phyloP scores from a whole-genome alignment of 768 basidiomycete genomes.

The Termitomyces sp. region DNA sequence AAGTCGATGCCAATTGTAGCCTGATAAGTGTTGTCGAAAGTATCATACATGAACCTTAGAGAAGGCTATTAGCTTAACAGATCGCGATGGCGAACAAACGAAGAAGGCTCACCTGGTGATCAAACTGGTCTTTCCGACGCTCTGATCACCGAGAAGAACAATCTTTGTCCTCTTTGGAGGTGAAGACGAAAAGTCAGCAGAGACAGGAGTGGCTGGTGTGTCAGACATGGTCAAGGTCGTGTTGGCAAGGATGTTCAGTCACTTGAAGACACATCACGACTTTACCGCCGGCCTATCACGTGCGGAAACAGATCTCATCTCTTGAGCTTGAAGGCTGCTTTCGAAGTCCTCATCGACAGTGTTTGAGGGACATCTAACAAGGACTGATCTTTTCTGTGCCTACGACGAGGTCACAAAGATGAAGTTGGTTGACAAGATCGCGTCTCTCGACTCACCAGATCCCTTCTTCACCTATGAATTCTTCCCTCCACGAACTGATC shows the following conservation, averaged over 20 bases:
- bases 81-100: constrained; percentile 3
- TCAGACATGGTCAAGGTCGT: constrained; percentile 34
- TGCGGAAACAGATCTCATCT: constrained; percentile 9
- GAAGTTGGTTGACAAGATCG: constrained; percentile 75
- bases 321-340: background rate
- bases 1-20: constrained; percentile 99
- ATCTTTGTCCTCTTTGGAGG: constrained; percentile 96
- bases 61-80: constrained; percentile 3
- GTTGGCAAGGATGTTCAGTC: background rate
- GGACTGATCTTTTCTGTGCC: background rate
- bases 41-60: constrained; percentile 95
- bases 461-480: constrained; percentile 96
- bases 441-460: constrained; percentile 30
- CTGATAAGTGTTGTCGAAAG: constrained; percentile 99
- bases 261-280: constrained; percentile 7
- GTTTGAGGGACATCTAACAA: background rate
- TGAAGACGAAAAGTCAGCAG: constrained; percentile 82
- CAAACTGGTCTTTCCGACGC: constrained; percentile 97
- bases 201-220: constrained; percentile 59
- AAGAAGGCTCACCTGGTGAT: constrained; percentile 76
- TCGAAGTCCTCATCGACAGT: background rate
- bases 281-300: constrained; percentile 12
- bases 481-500: constrained; percentile 93
- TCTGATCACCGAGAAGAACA: constrained; percentile 94
- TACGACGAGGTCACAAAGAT: constrained; percentile 30